Conservation (phyloP, 345 rosid genomes). For the Xanthoceras sorbifolium region DNA sequence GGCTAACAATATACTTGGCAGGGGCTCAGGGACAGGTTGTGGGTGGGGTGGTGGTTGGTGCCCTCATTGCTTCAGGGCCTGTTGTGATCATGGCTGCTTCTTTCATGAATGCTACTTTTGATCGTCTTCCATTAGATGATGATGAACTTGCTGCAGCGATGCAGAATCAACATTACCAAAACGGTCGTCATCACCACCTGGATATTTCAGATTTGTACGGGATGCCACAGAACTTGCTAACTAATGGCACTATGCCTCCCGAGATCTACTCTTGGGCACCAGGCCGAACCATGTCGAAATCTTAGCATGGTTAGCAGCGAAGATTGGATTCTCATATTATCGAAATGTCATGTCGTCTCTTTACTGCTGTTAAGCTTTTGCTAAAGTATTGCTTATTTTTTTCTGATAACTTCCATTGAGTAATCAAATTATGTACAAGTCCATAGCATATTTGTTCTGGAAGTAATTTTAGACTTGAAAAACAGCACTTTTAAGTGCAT, state of each 20-base stretch:
- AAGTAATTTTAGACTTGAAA: neutral
- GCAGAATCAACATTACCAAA: slow-evolving; percentile 62
- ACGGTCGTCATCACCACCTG: slow-evolving; percentile 51
- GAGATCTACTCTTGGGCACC: slow-evolving; percentile 73
- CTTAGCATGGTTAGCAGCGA: slow-evolving; percentile 28
- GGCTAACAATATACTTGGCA: slow-evolving; percentile 84
- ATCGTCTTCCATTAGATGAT: slow-evolving; percentile 84
- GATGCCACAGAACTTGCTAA: slow-evolving; percentile 70
- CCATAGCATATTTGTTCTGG: neutral
- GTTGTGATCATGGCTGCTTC: slow-evolving; percentile 89
- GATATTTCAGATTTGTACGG: slow-evolving; percentile 67
- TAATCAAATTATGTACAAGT: slow-evolving; percentile 12
- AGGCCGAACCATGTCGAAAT: slow-evolving; percentile 49
- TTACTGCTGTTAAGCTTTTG: neutral
- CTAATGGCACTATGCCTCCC: slow-evolving; percentile 49
- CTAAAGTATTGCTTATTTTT: neutral
- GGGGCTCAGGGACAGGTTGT: slow-evolving; percentile 96
- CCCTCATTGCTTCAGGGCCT: slow-evolving; percentile 90
- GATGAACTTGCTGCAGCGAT: slow-evolving; percentile 54
- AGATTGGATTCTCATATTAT: neutral
- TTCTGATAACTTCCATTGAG: neutral
- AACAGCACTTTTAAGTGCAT: neutral
- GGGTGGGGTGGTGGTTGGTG: slow-evolving; percentile 85
- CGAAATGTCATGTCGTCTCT: slow-evolving; percentile 5
- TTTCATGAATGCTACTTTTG: slow-evolving; percentile 87